Evolutionary conservation across 768 basidiomycete species (phyloP).

Genomic region (Mycena galericulata): DNA sequence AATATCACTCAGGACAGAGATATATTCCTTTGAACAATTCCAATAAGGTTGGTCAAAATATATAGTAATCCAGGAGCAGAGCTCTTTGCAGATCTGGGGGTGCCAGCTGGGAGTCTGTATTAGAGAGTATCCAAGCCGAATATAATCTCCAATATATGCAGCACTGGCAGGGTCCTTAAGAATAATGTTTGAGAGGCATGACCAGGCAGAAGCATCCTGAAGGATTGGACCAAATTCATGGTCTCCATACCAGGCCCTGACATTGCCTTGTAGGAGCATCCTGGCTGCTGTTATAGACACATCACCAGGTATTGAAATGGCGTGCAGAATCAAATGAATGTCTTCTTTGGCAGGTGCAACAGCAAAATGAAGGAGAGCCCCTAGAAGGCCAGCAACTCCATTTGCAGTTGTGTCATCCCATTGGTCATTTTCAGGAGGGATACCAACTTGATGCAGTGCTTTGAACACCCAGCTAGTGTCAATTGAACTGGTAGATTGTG

Average conservation of each 20-base stretch:
- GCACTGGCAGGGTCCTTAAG: neutral
- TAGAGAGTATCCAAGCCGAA: neutral
- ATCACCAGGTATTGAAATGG: neutral
- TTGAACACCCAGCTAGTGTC: neutral
- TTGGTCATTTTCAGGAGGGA: neutral
- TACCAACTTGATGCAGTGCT: neutral
- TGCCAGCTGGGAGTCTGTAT: neutral
- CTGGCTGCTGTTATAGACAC: neutral
- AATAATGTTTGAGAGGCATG: neutral
- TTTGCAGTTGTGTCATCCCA: neutral
- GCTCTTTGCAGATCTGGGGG: neutral
- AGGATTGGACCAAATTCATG: neutral
- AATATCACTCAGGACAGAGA: neutral
- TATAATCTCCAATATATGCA: neutral
- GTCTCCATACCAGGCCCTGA: neutral
- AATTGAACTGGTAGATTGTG: neutral
- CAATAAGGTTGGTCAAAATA: neutral
- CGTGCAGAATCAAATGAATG: neutral
- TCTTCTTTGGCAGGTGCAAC: neutral
- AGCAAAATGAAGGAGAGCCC: neutral
- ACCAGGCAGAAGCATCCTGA: neutral
- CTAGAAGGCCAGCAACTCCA: neutral
- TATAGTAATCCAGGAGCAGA: slow-evolving; percentile 12
- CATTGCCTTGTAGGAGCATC: neutral
- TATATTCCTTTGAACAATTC: neutral